Percentiles rank a stretch among this genome's conserved stretches.
These are phyloP conservation scores for Microsporum canis DNA, from an alignment of 2,329 filamentous ascomycete genomes.

Conservation along the genomic window DNA sequence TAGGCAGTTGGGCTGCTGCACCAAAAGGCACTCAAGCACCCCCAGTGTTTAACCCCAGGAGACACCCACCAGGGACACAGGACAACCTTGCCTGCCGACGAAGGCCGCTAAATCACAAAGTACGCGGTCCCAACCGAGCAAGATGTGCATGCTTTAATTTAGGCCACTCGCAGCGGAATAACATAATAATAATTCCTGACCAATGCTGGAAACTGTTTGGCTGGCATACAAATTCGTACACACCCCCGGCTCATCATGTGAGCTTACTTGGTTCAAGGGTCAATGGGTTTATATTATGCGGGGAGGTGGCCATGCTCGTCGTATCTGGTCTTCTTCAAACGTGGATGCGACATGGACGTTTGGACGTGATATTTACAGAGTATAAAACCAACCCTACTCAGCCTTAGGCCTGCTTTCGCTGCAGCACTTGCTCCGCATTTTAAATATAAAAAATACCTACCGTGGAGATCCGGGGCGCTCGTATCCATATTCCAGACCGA, in stretches of 20 bases:
- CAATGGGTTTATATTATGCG: background rate
- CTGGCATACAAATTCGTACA: background rate
- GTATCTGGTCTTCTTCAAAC: background rate
- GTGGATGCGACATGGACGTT: background rate
- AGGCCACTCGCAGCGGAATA: background rate
- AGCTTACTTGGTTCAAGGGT: background rate
- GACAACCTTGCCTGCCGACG: background rate
- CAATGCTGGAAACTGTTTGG: constrained; percentile 2
- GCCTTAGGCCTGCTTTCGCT: background rate
- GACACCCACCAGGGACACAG: background rate
- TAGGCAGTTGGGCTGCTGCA: constrained; percentile 2
- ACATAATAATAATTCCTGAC: constrained; percentile 2
- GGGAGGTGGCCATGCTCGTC: background rate
- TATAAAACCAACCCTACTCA: background rate
- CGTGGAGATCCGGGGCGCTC: constrained; percentile 2
- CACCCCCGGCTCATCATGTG: background rate
- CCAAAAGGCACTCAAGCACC: background rate
- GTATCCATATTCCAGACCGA: constrained; percentile 3
- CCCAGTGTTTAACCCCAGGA: background rate
- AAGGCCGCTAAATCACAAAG: background rate
- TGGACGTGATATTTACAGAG: background rate
- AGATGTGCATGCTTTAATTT: background rate
- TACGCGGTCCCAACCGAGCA: constrained; percentile 1
- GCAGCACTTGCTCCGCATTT: background rate
- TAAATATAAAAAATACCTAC: background rate